Evolutionary conservation across 176 grass and related monocot species (phyloP), one percentile per base, ranked within the genome.

Genomic region (Carex myosuroides): DNA sequence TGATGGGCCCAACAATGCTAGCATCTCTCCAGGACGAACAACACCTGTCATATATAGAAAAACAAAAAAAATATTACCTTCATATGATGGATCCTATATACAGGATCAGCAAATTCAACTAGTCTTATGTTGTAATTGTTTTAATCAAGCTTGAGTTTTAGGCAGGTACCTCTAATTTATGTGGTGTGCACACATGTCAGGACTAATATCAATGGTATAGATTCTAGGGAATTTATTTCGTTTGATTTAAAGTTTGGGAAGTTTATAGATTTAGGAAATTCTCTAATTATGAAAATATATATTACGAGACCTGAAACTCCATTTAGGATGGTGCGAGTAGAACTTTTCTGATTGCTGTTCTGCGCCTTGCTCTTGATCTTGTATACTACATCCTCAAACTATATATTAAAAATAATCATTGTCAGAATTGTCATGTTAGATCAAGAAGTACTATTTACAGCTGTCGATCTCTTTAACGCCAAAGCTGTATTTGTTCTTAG

Each of bases 331-430:
- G 55, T 81, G 21, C 72, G 21, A 62, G 54, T 88, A 46, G 24
- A 88, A 26, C 58, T 24, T 33, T 77, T 52, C 42, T 79, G 18
- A 20, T 41, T n/a, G 42, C 2, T 6, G 1, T 67, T 59, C 42
- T 68, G 54, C 24, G 6, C 59, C 41, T 70, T 80, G 32, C 53
- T 68, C 57, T 85, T 87, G 56, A 87, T 81, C 68, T 81, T 90
- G 82, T 87, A 90, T 55, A 60, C 58, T 54, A 90, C 89, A 26
- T 87, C 85, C 33, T 87, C 70, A 13, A 87, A 90, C 89, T 90
- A 39, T 4, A 33, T 33, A 56, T 77, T 79, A 22, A 20, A 53
- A 70, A 24, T 42, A 10, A 64, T 42, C n/a, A 62, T 55, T 14
- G 32, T 67, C 42, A 82, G 1, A 82, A 67, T 4, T 10, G 54